Base-by-base conservation (phyloP, 805 yeast genomes). In the Tetrapisispora arboricola region DNA sequence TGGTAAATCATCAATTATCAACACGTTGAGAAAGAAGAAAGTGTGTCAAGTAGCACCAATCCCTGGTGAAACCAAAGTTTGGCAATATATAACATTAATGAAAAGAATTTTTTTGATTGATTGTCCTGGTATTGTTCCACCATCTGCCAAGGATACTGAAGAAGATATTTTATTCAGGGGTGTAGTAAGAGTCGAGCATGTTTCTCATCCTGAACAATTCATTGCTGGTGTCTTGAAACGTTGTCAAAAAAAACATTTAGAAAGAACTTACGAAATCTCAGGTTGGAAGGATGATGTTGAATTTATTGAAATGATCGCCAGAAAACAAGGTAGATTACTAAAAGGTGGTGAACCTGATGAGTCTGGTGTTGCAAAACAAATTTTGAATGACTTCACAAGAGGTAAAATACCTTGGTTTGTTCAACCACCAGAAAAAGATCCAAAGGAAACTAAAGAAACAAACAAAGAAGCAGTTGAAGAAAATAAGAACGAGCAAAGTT, bases 321-420 rank as follows among this genome's bases (percentile, higher is more conserved):
- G 94, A 61, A 92, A 92, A 63, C 84, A 78, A 40, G 98, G 98
- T 47, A 77, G 95, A 62, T 71, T 90, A 51, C 66, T 92, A 50
- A 90, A 90, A 64, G 98, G 98, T 45, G 98, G 96, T 49, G 98
- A 92, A 65, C 95, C 97, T 1, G 97, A 90, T 62, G 96, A 90
- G 64, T 71, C 80, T 49, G 94, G 95, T 54, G 86, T 90, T 42
- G 79, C 97, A 30, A 90, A 87, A 63, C 80, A 81, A 56, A 81
- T 90, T 24, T 73, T 90, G 61, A 86, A 86, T 53, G 98, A 90
- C 62, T 90, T 90, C 71, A 90, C 87, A 65, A 76, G 98, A 64
- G 98, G 98, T 46, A 85, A 86, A 57, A 90, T 90, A 41, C 98
- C 98, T 19, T 90, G 98, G 98, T 90, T 90, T 60, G 85, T 85